Conservation (phyloP, 2,329 filamentous ascomycete genomes). For the Aaosphaeria pasadenensis region DNA sequence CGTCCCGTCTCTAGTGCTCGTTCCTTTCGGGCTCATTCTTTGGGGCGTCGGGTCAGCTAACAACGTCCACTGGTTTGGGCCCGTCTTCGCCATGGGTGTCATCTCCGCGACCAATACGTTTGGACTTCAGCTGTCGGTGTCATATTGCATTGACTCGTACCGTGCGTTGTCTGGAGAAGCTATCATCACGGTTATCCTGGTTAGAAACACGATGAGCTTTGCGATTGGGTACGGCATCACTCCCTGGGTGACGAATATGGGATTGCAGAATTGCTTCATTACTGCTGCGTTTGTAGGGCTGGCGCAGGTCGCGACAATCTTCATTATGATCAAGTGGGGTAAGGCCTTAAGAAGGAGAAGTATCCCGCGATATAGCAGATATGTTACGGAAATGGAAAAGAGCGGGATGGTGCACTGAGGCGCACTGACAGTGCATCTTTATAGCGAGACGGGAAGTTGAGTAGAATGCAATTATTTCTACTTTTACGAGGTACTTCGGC, state of each 20-base stretch:
- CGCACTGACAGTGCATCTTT: no score
- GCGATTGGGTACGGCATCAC: slow-evolving; percentile 48
- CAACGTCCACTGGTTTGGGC: slow-evolving; percentile 49
- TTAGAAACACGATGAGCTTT: slow-evolving; percentile 51
- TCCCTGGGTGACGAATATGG: slow-evolving; percentile 20
- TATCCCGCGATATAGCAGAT: slow-evolving; percentile 11
- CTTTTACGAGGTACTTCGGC: no score
- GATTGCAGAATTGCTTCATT: slow-evolving; percentile 43
- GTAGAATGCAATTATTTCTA: not conserved
- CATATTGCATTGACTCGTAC: slow-evolving; percentile 51
- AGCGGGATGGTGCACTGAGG: slow-evolving; percentile 16
- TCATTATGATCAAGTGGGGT: slow-evolving; percentile 51
- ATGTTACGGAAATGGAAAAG: slow-evolving; percentile 14
- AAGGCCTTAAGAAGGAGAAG: slow-evolving; percentile 34
- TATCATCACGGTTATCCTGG: slow-evolving; percentile 50
- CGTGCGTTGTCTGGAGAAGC: slow-evolving; percentile 49
- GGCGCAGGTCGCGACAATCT: slow-evolving; percentile 36
- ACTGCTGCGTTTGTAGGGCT: slow-evolving; percentile 43
- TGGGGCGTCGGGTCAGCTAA: slow-evolving; percentile 53
- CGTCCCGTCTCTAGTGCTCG: slow-evolving; percentile 37
- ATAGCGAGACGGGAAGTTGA: not conserved
- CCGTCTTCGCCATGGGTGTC: slow-evolving; percentile 49
- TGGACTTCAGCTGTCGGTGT: slow-evolving; percentile 43
- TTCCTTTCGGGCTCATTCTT: slow-evolving; percentile 45
- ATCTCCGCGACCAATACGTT: slow-evolving; percentile 45